These are phyloP conservation scores for Fusarium illudens DNA, from an alignment of 2,329 filamentous ascomycete species.

Conservation along the genomic window DNA sequence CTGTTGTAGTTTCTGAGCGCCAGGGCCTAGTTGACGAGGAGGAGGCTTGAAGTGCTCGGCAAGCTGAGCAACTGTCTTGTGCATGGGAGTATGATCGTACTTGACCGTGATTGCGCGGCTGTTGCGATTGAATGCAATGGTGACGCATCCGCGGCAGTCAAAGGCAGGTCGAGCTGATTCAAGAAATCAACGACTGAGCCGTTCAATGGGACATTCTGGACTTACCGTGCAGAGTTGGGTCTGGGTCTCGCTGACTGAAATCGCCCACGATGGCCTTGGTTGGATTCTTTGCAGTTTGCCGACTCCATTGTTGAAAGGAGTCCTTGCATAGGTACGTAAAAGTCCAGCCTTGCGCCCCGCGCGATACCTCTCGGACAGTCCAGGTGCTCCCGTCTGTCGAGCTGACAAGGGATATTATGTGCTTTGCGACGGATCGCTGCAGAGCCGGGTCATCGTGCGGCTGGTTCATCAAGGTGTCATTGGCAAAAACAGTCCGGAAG, in stretches of 20 bases:
- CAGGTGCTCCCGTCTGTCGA: conserved; percentile 59
- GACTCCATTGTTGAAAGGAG: conserved; percentile 61
- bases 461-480: conserved; percentile 59
- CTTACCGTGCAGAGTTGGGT: conserved; percentile 57
- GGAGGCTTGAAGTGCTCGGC: conserved; percentile 57
- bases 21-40: conserved; percentile 46
- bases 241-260: conserved; percentile 58
- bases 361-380: conserved; percentile 55
- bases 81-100: conserved; percentile 66
- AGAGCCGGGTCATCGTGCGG: conserved; percentile 57
- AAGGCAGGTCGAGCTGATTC: conserved; percentile 63
- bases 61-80: conserved; percentile 63
- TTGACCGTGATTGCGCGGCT: conserved; percentile 59
- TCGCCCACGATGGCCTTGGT: conserved; percentile 55
- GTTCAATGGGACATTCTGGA: background rate
- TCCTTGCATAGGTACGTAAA: conserved; percentile 63
- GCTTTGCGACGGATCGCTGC: conserved; percentile 59
- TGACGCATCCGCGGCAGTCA: conserved; percentile 63
- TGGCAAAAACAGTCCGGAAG: conserved; percentile 53
- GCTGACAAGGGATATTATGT: conserved; percentile 56
- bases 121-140: conserved; percentile 59
- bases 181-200: background rate
- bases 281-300: conserved; percentile 54
- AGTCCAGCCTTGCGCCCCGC: conserved; percentile 59
- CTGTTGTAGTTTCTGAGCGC: conserved; percentile 38